phyloP scores from a whole-genome alignment of 1,284 basidiomycete genomes.

The Moniliophthora roreri region DNA sequence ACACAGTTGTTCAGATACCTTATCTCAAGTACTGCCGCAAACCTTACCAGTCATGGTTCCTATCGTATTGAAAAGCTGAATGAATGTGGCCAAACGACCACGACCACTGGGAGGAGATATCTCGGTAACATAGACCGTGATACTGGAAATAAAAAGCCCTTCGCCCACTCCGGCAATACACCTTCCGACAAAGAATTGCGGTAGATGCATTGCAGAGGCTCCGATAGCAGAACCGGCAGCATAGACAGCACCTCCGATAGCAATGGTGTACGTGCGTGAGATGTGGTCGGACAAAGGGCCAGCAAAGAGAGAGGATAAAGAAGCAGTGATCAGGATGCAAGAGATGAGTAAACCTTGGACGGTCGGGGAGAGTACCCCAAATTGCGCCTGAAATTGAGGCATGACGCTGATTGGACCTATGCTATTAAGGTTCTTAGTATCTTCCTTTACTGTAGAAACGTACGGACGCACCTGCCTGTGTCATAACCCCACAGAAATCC shows the following conservation, averaged over 20 bases:
- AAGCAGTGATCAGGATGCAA: conserved; percentile 46
- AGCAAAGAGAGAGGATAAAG: conserved; percentile 41
- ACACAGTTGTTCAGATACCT: not conserved
- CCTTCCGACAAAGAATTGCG: conserved; percentile 42
- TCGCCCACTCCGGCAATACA: conserved; percentile 48
- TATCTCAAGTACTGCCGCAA: too few relatives aligned
- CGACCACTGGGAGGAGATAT: conserved; percentile 41
- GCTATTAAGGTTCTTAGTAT: not conserved
- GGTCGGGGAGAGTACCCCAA: conserved; percentile 19
- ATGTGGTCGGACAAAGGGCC: conserved; percentile 48
- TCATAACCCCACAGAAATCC: conserved; percentile 40
- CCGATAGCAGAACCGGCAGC: conserved; percentile 23
- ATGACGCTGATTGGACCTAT: conserved; percentile 23
- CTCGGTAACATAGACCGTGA: conserved; percentile 47
- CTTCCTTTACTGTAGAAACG: not conserved
- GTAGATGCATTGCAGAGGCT: conserved; percentile 15
- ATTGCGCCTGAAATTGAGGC: conserved; percentile 20
- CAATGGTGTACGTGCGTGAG: conserved; percentile 46
- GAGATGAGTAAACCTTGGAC: conserved; percentile 23
- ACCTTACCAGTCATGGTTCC: conserved; percentile 40
- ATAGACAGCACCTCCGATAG: conserved; percentile 28
- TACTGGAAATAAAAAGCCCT: conserved; percentile 46
- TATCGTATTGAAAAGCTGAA: conserved; percentile 45
- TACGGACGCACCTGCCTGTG: conserved; percentile 27
- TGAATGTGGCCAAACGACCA: conserved; percentile 40